Evolutionary conservation across 2,329 filamentous ascomycete species (phyloP), one percentile per base, ranked within the genome.

Genomic region (Dothideomycetidae sp.): DNA sequence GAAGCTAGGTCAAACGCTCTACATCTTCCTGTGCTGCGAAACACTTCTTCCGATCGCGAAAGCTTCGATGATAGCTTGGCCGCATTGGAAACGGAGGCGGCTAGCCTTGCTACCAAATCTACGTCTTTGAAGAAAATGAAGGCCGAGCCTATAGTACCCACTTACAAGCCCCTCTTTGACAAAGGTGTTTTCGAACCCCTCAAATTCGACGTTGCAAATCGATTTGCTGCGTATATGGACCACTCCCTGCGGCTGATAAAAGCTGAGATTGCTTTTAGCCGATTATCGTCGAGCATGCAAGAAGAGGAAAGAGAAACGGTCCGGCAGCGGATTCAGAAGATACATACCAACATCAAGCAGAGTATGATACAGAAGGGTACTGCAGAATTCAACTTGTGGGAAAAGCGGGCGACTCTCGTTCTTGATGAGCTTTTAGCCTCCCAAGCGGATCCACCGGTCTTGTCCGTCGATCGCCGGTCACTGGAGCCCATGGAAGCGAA

Each of bases 381-480:
- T 5, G 14, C 31, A 3, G 36, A 31, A 21, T 38, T 21, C 29
- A 31, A 23, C 17, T 18, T 38, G 14, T 32, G 29, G 14, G 36
- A 29, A 5, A 30, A 31, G 12, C 29, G 36, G 5, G 30, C 31
- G 13, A 19, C 28, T 11, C 26, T 21, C 11, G n/a, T 32, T 11
- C 31, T 38, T 29, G 29, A 31, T 14, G 36, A 38, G 29, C 29
- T 31, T 12, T 18, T 29, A 5, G 30, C 29, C n/a, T 29, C 28
- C 5, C 12, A 21, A 2, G 28, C 31, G 16, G 36, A 38, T 11
- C 10, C 18, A 5, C 30, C 36, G 2, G 48, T 67, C 1, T 55
- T 88, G 3, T 49, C 64, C 16, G 86, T 77, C 73, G 83, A 93
- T 54, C 66, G 70, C 1, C 74, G 85, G 11, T 59, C 63, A 2